phyloP scores from a whole-genome alignment of 352 stramenopile species.

The Phytophthora ramorum region DNA sequence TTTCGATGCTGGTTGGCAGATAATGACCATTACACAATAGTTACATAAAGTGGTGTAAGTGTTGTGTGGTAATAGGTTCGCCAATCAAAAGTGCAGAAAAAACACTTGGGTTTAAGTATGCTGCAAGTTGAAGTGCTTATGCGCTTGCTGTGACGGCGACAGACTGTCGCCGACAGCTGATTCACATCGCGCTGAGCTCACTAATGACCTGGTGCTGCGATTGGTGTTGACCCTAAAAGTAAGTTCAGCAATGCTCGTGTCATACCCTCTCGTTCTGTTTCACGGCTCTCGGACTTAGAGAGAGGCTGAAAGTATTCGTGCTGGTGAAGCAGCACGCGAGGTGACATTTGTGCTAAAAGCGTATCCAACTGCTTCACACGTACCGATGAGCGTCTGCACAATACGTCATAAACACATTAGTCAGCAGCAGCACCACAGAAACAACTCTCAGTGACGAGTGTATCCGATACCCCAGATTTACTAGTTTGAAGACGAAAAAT shows the following conservation, averaged over 20 bases:
- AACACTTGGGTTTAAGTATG: background rate
- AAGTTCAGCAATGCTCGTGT: background rate
- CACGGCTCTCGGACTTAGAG: slow-evolving; percentile 18
- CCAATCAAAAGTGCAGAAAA: background rate
- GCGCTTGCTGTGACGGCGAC: too few species aligned
- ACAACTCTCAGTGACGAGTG: background rate
- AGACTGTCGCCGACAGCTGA: too few species aligned
- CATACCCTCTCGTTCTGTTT: slow-evolving; percentile 18
- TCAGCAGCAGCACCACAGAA: background rate
- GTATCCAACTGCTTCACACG: background rate
- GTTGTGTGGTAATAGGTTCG: background rate
- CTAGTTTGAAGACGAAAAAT: slow-evolving; percentile 27
- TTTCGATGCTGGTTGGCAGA: slow-evolving; percentile 16
- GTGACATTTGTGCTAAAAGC: background rate
- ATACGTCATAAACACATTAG: background rate
- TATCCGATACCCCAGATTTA: slow-evolving; percentile 18
- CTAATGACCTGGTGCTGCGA: too few species aligned
- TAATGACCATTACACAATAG: background rate
- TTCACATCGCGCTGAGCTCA: too few species aligned
- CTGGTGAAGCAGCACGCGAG: slow-evolving; percentile 20
- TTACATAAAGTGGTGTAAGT: background rate
- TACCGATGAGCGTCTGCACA: slow-evolving; percentile 11
- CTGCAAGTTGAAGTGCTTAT: background rate
- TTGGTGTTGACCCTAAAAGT: background rate
- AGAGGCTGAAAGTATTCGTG: slow-evolving; percentile 28